Base-by-base conservation (phyloP, 2,329 filamentous ascomycete genomes). In the Didymella pomorum region DNA sequence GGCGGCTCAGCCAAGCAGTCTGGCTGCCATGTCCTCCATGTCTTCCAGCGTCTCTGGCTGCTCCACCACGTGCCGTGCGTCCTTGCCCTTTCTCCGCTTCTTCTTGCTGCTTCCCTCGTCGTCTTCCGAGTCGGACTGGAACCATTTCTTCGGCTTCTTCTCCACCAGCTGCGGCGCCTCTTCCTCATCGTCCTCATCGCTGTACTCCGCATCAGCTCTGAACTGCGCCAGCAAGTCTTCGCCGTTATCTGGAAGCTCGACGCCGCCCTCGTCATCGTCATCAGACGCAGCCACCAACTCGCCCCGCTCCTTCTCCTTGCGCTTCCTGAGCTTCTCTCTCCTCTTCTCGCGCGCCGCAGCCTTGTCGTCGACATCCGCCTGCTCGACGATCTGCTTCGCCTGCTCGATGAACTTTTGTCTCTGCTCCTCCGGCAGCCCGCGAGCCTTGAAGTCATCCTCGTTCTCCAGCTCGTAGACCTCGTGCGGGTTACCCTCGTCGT, bases 401-500 rank as follows among this genome's bases (percentile, higher is more conserved):
- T 84, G 84, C 46, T 90, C 88, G 75, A 98, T 81, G 80, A 97
- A 99, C 65, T 84, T 86, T 67, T 84, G 82, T 45, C 92, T 85
- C 77, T 96, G 92, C 47, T 86, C 85, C 65, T 93, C 90, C 2
- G 91, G 90, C 23, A 88, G 82, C 33, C 94, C 95, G 52, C 88
- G 85, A 37, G 86, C 84, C 62, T 82, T 83, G 83, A 98, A 99
- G 64, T 88, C 87, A 0, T 89, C 87, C 78, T 97, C 92, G 76
- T 91, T 87, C 73, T 94, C 89, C 66, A 99, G 87, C 75, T 96
- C 91, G 80, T 98, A 97, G 14, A 96, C 77, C 62, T 91, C 86
- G 76, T 95, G 93, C 3, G 93, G 84, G 61, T 90, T 88, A 67
- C 93, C 94, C 29, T 97, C 92, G 46, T 97, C 93, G 78, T 98